A percentile compares a stretch with the other conserved stretches of the same genome.
These are phyloP conservation scores for Penicillium griseofulvum DNA, from an alignment of 2,329 filamentous ascomycete species.

Conservation along the genomic window DNA sequence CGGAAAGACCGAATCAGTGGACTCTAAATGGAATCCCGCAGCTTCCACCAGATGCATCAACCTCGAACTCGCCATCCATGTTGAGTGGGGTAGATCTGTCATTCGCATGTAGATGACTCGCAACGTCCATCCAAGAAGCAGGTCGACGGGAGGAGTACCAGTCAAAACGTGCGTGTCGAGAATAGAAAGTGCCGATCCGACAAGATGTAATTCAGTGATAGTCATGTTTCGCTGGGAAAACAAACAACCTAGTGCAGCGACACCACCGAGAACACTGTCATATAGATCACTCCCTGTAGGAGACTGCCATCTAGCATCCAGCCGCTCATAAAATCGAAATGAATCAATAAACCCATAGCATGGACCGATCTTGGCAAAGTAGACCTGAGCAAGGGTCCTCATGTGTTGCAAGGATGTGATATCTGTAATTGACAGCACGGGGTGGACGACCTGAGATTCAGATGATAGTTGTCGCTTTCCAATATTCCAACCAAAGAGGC, in stretches of 20 bases:
- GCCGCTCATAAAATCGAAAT: slow-evolving; percentile 17
- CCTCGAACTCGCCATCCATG: slow-evolving; percentile 35
- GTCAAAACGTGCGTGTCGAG: slow-evolving; percentile 38
- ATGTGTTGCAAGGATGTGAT: slow-evolving; percentile 50
- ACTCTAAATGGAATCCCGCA: slow-evolving; percentile 33
- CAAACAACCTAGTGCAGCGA: slow-evolving; percentile 52
- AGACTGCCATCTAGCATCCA: slow-evolving; percentile 24
- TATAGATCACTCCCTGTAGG: slow-evolving; percentile 29
- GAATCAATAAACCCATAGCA: slow-evolving; percentile 52
- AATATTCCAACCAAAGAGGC: slow-evolving; percentile 56
- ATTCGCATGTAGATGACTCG: slow-evolving; percentile 53
- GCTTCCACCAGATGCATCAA: slow-evolving; percentile 54
- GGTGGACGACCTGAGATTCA: background rate
- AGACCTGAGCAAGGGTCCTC: slow-evolving; percentile 44
- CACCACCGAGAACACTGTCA: slow-evolving; percentile 51
- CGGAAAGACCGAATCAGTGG: slow-evolving; percentile 14
- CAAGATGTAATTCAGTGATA: slow-evolving; percentile 47
- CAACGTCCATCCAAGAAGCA: slow-evolving; percentile 47
- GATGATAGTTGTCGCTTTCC: slow-evolving; percentile 28
- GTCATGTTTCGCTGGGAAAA: slow-evolving; percentile 48
- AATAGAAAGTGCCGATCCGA: slow-evolving; percentile 44
- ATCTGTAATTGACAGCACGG: slow-evolving; percentile 40
- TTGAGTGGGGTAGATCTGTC: slow-evolving; percentile 51
- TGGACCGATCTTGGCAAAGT: slow-evolving; percentile 53
- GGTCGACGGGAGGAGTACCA: slow-evolving; percentile 26